Evolutionary conservation across 495 filamentous ascomycete species (phyloP).

Genomic region (Lindgomyces ingoldianus): DNA sequence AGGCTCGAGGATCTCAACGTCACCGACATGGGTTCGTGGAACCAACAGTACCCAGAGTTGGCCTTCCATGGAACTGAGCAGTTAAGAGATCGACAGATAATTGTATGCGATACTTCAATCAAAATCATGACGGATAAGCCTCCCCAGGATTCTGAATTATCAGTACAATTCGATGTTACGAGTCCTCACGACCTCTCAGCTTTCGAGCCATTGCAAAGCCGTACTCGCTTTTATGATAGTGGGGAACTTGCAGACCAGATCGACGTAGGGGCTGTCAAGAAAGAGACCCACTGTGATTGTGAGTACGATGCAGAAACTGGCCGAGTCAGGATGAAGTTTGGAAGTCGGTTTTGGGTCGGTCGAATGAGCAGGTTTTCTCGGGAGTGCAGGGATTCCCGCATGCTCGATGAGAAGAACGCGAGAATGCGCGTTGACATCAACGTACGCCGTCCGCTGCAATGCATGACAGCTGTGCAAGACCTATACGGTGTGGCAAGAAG

Average conservation of each 20-base stretch:
- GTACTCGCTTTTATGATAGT: slow-evolving; percentile 40
- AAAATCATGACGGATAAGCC: slow-evolving; percentile 36
- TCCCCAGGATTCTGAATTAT: slow-evolving; percentile 35
- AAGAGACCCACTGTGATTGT: slow-evolving; percentile 15
- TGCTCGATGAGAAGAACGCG: slow-evolving; percentile 6
- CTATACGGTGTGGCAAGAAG: slow-evolving; percentile 10
- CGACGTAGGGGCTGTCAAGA: slow-evolving; percentile 4
- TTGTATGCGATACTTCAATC: slow-evolving; percentile 43
- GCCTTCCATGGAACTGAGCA: slow-evolving; percentile 27
- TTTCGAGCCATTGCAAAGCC: slow-evolving; percentile 31
- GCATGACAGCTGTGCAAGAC: slow-evolving; percentile 31
- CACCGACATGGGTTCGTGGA: slow-evolving; percentile 30
- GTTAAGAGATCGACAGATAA: slow-evolving; percentile 36
- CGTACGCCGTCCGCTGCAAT: slow-evolving; percentile 19
- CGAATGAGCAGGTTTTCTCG: slow-evolving; percentile 30
- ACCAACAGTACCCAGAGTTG: slow-evolving; percentile 39
- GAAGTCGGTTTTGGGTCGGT: slow-evolving; percentile 43
- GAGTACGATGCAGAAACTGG: slow-evolving; percentile 23
- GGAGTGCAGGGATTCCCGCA: slow-evolving; percentile 25
- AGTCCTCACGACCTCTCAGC: slow-evolving; percentile 22
- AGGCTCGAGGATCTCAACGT: slow-evolving; percentile 28
- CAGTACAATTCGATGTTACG: slow-evolving; percentile 36
- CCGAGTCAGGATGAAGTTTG: slow-evolving; percentile 35
- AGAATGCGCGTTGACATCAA: slow-evolving; percentile 9
- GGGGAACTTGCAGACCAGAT: slow-evolving; percentile 20